Evolutionary conservation across 352 stramenopile species (phyloP).

Genomic region (Pythium vanterpoolii): DNA sequence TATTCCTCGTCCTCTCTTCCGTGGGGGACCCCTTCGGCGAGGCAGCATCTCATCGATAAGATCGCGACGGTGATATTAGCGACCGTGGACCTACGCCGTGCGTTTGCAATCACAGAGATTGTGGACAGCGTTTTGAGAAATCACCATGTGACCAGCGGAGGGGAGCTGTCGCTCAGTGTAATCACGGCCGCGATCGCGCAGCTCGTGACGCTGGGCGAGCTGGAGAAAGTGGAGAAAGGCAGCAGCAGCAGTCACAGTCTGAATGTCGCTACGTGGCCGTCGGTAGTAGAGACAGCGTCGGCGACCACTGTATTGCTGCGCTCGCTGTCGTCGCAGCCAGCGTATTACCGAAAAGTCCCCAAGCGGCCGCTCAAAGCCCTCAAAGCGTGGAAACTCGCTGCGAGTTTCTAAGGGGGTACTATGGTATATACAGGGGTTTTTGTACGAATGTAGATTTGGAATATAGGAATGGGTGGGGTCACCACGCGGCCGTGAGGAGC

Average conservation of each 20-base stretch:
- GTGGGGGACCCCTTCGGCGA: too few species aligned
- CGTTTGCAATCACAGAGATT: conserved; percentile 54
- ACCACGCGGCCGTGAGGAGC: conserved; percentile 32
- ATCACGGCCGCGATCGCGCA: conserved; percentile 58
- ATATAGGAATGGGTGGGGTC: background rate
- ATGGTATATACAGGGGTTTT: background rate
- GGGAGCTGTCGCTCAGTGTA: conserved; percentile 37
- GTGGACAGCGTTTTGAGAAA: conserved; percentile 41
- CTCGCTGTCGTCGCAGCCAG: conserved; percentile 27
- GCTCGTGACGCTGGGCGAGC: conserved; percentile 41
- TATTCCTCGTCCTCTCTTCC: too few species aligned
- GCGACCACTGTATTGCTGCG: conserved; percentile 22
- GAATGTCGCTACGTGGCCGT: conserved; percentile 2
- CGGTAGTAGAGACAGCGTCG: conserved; percentile 2
- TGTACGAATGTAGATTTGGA: background rate
- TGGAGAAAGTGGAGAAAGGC: conserved; percentile 56
- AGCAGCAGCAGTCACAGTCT: conserved; percentile 2
- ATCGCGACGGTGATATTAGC: conserved; percentile 48
- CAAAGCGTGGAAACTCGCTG: conserved; percentile 55
- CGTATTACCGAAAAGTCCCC: conserved; percentile 64
- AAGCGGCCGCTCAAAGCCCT: conserved; percentile 65
- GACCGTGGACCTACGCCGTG: conserved; percentile 54
- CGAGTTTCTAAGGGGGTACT: conserved; percentile 2
- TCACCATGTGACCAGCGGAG: background rate
- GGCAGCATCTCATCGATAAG: conserved; percentile 31